Conservation (phyloP, 2,329 filamentous ascomycete genomes). For the Alternaria triticina region DNA sequence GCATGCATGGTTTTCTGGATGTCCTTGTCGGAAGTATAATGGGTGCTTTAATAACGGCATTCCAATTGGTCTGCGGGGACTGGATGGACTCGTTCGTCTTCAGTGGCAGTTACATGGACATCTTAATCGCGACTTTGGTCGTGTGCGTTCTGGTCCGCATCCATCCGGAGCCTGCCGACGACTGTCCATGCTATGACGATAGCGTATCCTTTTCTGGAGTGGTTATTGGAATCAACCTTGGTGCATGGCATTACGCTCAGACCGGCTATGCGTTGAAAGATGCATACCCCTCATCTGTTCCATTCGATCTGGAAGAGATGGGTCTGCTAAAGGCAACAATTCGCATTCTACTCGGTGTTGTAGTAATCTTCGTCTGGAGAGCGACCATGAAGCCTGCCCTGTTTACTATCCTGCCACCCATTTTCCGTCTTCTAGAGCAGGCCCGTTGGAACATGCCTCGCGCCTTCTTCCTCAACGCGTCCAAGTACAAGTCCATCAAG, state of each 20-base stretch:
- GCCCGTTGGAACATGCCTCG: constrained; percentile 81
- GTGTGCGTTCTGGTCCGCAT: constrained; percentile 82
- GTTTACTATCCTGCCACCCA: constrained; percentile 77
- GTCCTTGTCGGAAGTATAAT: constrained; percentile 81
- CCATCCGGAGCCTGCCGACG: constrained; percentile 94
- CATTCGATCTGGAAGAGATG: constrained; percentile 70
- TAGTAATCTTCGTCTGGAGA: constrained; percentile 87
- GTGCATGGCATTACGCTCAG: constrained; percentile 79
- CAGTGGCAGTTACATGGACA: constrained; percentile 61
- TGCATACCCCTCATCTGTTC: constrained; percentile 65
- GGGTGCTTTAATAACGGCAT: constrained; percentile 68
- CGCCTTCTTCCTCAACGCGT: constrained; percentile 89
- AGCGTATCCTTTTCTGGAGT: constrained; percentile 93
- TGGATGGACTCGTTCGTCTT: constrained; percentile 73
- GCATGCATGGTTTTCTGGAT: constrained; percentile 97
- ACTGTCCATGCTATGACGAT: constrained; percentile 97
- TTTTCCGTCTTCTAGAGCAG: constrained; percentile 86
- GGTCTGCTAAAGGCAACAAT: constrained; percentile 68
- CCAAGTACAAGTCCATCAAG: constrained; percentile 87
- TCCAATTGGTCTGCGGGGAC: constrained; percentile 63
- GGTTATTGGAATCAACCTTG: constrained; percentile 81
- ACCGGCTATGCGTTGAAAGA: constrained; percentile 60
- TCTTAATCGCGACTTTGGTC: constrained; percentile 67
- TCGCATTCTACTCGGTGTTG: constrained; percentile 79
- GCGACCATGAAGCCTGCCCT: constrained; percentile 86